Evolutionary conservation across 2,329 filamentous ascomycete species (phyloP), one percentile per base, ranked within the genome.

Genomic region (Fusarium sp.): DNA sequence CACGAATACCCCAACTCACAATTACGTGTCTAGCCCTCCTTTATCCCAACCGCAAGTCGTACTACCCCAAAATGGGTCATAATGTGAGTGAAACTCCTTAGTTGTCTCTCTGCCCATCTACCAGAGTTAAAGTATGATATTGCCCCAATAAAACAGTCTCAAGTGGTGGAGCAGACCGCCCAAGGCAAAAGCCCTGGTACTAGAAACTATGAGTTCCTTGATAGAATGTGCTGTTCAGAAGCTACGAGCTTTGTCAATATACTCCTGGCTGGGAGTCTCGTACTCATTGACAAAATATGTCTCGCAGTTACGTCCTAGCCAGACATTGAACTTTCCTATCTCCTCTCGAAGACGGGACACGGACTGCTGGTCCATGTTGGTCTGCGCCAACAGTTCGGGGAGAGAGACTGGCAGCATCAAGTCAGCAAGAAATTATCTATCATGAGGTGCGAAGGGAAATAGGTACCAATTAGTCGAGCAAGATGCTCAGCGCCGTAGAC

Each of bases 281-380:
- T 96, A 96, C 77, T 92, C 88, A 64, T 84, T 89, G 65, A 90
- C 87, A 78, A 99, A 97, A 82, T 96, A 97, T 29, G 88, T 88
- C 63, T 89, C 86, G 19, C 91, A 90, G 77, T 95, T 90, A 75
- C 92, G 93, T 66, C 91, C 89, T 61, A 99, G 86, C 94, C 95
- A 99, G 60, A 90, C 87, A 16, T 92, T 94, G 82, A 99, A 91
- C 82, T 94, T 95, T 74, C 90, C 88, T 21, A 99, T 87, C 80
- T 99, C 96, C 77, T 98, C 94, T 18, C 94, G 92, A 31, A 98
- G 89, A 51, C 94, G 92, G 70, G 92, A 93, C 45, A 97, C 94
- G 5, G 94, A 95, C 80, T 97, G 94, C 59, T 92, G 87, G 78
- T 98, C 96, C 94, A 99, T 97, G 83, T 98, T 98, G 58, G 96